These are phyloP conservation scores for Mallotus repandus DNA, from an alignment of 441 rosid species.

Conservation along the genomic window DNA sequence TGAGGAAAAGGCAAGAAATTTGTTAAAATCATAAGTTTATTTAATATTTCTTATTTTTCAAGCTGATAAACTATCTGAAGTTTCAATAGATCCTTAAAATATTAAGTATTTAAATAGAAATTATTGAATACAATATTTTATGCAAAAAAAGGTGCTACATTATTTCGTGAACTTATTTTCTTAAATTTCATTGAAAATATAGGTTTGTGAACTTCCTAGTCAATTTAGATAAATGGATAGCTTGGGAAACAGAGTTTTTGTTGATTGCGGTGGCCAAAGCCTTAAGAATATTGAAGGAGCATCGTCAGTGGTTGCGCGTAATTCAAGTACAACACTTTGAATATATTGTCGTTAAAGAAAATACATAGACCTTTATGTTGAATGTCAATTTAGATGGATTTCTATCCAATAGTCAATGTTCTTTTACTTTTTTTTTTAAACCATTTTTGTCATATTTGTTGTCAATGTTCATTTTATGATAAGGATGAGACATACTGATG, in stretches of 20 bases:
- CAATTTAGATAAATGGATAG: constrained; percentile 31
- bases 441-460: too few species aligned
- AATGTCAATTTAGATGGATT: neutral
- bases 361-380: neutral
- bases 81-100: neutral
- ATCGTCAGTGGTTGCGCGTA: constrained; percentile 63
- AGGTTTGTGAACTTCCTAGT: constrained; percentile 75
- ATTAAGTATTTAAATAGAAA: neutral
- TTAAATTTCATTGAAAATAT: constrained; percentile 21
- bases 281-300: constrained; percentile 50
- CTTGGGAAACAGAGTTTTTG: constrained; percentile 77
- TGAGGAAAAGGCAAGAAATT: constrained; percentile 66
- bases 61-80: neutral
- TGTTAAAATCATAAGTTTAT: constrained; percentile 53
- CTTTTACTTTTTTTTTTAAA: neutral
- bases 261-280: constrained; percentile 67
- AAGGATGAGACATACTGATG: neutral
- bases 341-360: neutral
- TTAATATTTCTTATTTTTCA: neutral
- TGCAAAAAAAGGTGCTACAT: neutral
- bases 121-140: neutral
- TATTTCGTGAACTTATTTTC: neutral
- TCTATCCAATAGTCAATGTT: neutral
- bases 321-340: constrained; percentile 52
- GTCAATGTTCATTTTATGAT: neutral